Conservation (phyloP, 140 eudicot species). For the Anethum foeniculum region DNA sequence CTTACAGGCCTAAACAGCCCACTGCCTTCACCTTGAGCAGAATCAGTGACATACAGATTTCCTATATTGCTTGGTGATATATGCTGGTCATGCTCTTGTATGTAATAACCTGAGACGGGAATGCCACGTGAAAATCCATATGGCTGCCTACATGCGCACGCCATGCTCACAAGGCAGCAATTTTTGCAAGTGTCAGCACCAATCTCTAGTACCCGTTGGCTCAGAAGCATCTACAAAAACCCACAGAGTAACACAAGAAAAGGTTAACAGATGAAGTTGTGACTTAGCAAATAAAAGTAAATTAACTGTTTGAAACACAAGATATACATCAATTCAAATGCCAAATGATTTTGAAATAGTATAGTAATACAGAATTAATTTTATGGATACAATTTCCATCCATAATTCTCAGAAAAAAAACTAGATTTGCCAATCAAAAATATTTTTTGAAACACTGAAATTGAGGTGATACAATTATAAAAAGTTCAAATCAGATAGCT, state of each 20-base stretch:
- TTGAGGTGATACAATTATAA: not conserved
- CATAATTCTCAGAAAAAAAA: not conserved
- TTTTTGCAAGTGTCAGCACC: constrained; percentile 89
- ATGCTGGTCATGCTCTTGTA: constrained; percentile 73
- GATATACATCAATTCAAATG: not conserved
- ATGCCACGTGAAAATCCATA: constrained; percentile 65
- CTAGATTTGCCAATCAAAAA: not conserved
- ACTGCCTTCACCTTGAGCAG: constrained; percentile 73
- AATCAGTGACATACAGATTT: constrained; percentile 55
- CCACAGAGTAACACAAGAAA: not conserved
- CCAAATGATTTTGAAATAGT: not conserved
- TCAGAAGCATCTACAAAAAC: constrained; percentile 66
- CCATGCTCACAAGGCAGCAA: constrained; percentile 74
- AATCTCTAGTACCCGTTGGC: constrained; percentile 90
- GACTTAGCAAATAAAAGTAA: not conserved
- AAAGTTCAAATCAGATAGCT: not conserved
- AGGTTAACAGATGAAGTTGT: not conserved
- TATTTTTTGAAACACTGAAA: not conserved
- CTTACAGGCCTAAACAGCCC: constrained; percentile 87
- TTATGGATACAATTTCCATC: not conserved
- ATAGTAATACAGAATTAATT: not conserved
- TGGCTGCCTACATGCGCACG: constrained; percentile 80
- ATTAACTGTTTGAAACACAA: not conserved
- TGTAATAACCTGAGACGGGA: constrained; percentile 51
- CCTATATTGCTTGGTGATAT: constrained; percentile 46